phyloP scores from a whole-genome alignment of 805 yeast genomes.

The Yarrowia keelungensis region DNA sequence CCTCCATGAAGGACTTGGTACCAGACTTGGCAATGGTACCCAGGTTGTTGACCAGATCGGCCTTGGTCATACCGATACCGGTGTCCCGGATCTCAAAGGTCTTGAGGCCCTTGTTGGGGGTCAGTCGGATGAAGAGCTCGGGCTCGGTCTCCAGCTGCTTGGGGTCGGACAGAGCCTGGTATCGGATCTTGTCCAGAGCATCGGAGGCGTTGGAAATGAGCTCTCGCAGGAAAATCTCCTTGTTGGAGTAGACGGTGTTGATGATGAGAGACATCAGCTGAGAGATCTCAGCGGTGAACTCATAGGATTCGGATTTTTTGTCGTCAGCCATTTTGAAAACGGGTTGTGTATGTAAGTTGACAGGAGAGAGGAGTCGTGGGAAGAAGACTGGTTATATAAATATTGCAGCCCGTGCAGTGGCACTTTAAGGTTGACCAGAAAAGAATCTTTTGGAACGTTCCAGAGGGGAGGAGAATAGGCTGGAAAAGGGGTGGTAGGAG shows the following conservation, averaged over 20 bases:
- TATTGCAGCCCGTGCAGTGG: not conserved
- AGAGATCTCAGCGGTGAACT: slow-evolving; percentile 99
- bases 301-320: slow-evolving; percentile 53
- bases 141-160: slow-evolving; percentile 92
- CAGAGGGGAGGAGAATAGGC: not conserved
- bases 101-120: slow-evolving; percentile 94
- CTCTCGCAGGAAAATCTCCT: slow-evolving; percentile 99
- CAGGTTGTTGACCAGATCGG: slow-evolving; percentile 97
- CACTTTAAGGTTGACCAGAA: slow-evolving; percentile 11
- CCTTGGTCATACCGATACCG: slow-evolving; percentile 99
- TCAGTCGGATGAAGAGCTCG: slow-evolving; percentile 94
- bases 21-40: slow-evolving; percentile 99
- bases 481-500: not conserved
- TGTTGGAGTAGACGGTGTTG: slow-evolving; percentile 99
- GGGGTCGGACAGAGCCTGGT: slow-evolving; percentile 93
- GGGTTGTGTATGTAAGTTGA: not conserved
- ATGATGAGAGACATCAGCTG: slow-evolving; percentile 99
- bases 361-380: not conserved
- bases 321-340: slow-evolving; percentile 17
- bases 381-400: not conserved
- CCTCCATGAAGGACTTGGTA: slow-evolving; percentile 99
- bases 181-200: slow-evolving; percentile 98
- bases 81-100: slow-evolving; percentile 97
- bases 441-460: slow-evolving; percentile 34
- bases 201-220: slow-evolving; percentile 98